phyloP scores from a whole-genome alignment of 2,329 filamentous ascomycete species.

The Fusarium redolens region DNA sequence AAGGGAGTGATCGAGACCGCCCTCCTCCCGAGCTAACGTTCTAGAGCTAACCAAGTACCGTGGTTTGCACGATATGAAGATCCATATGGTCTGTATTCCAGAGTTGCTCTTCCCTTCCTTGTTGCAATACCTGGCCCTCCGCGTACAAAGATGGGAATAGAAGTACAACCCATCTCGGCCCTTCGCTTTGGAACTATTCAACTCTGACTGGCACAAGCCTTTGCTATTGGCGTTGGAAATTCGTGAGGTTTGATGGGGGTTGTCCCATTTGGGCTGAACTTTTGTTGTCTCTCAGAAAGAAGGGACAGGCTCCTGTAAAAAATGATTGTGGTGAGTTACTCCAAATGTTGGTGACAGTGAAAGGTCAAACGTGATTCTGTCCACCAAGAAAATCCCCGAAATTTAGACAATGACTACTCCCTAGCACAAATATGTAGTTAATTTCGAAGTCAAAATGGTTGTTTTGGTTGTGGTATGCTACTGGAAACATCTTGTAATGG shows the following conservation, averaged over 20 bases:
- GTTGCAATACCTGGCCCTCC: not conserved
- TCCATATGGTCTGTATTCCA: not conserved
- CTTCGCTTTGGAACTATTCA: not conserved
- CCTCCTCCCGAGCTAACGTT: not conserved
- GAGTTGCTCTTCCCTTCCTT: not conserved
- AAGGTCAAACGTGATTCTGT: not conserved
- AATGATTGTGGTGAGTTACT: not conserved
- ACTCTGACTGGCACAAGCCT: not conserved
- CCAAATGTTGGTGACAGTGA: not conserved
- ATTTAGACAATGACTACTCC: not conserved
- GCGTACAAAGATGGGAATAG: not conserved
- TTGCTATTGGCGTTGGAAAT: slow-evolving; percentile 3
- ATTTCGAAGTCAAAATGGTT: not conserved
- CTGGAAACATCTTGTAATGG: not conserved
- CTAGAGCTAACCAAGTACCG: not conserved
- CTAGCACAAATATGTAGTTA: not conserved
- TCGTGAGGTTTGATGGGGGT: not conserved
- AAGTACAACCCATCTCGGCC: not conserved
- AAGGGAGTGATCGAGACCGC: not conserved
- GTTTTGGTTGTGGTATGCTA: not conserved
- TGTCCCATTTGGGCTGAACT: not conserved
- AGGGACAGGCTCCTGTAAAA: not conserved
- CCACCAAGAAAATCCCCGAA: not conserved
- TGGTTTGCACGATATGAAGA: not conserved
- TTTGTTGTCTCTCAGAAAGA: not conserved